Base-by-base conservation (phyloP, 2,329 filamentous ascomycete species). In the Paraconiothyrium brasiliense region DNA sequence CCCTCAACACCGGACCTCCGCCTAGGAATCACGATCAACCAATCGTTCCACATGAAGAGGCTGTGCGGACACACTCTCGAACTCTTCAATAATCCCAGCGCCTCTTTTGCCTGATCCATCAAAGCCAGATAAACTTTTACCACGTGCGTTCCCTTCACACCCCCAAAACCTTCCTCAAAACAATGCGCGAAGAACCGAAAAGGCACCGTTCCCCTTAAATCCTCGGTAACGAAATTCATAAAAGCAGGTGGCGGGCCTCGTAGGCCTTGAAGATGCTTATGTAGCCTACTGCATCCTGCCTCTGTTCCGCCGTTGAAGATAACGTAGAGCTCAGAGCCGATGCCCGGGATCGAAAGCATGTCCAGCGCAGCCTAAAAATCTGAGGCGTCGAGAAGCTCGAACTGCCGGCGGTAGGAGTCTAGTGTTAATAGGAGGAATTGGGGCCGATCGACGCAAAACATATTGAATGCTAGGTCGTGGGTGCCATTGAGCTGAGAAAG, bases 211-310 rank as follows among this genome's bases (percentile, higher is more conserved):
- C 69, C 60, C 6, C 57, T 51, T 7, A 66, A 61, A 9, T 58
- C 22, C 14, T 59, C 55, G n/a, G 70, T 67, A 0, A 72, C 70
- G 62, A 79, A 75, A 11, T 65, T 34, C 3, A 75, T 60, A 54
- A 72, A 68, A 1, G 71, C 70, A 54, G 67, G 71, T 0, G 80
- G 80, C 7, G 73, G 72, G 1, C 74, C 74, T 5, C 57, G 58
- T 14, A 83, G 67, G 1, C 80, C 65, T 63, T 85, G 84, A 61
- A 85, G 61, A 71, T 85, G 83, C 69, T 85, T 85, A 63, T 85
- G 84, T 52, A 80, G 67, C 10, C 83, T 68, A 56, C 81, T 84
- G 57, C 82, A 83, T 0, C 83, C 83, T 7, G 79, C 80, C 4
- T 73, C 73, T 43, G 77, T 74, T 0, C 79, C 78, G 67, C 84